phyloP scores from a whole-genome alignment of 345 rosid genomes.

The Geranium rotundifolium region DNA sequence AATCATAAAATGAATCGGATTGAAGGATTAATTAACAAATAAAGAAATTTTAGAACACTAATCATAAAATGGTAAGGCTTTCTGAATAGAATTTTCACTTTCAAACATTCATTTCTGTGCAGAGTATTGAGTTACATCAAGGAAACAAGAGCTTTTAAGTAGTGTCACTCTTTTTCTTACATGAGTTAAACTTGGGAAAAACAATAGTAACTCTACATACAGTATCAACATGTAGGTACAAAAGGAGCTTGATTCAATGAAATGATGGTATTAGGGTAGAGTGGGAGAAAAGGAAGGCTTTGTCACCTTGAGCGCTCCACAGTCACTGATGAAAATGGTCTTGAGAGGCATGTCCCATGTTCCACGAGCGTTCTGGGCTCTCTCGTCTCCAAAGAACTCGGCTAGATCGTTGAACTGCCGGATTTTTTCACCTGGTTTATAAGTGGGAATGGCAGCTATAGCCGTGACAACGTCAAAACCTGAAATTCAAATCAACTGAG shows the following conservation, averaged over 20 bases:
- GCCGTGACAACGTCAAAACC: slow-evolving; percentile 78
- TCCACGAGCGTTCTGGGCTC: slow-evolving; percentile 65
- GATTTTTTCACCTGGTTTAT: slow-evolving; percentile 60
- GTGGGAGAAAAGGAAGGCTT: slow-evolving; percentile 62
- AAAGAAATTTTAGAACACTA: too few relatives aligned
- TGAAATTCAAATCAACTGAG: slow-evolving; percentile 14
- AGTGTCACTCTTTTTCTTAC: too few relatives aligned
- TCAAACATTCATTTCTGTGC: neutral
- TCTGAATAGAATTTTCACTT: neutral
- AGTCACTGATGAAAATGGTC: slow-evolving; percentile 56
- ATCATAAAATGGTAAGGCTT: too few relatives aligned
- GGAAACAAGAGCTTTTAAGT: neutral
- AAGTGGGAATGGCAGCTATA: slow-evolving; percentile 64
- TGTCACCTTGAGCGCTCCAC: slow-evolving; percentile 75
- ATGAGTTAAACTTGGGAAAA: too few relatives aligned
- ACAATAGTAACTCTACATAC: too few relatives aligned
- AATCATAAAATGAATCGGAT: too few relatives aligned
- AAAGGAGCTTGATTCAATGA: too few relatives aligned
- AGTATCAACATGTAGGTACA: neutral
- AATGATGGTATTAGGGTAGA: slow-evolving; percentile 32
- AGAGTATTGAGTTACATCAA: neutral
- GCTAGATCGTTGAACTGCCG: slow-evolving; percentile 65
- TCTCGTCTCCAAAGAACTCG: slow-evolving; percentile 67
- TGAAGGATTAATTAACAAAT: too few relatives aligned
- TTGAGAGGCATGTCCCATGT: slow-evolving; percentile 74